Evolutionary conservation across 2,329 filamentous ascomycete species (phyloP).

Genomic region (Teratosphaeria destructans): DNA sequence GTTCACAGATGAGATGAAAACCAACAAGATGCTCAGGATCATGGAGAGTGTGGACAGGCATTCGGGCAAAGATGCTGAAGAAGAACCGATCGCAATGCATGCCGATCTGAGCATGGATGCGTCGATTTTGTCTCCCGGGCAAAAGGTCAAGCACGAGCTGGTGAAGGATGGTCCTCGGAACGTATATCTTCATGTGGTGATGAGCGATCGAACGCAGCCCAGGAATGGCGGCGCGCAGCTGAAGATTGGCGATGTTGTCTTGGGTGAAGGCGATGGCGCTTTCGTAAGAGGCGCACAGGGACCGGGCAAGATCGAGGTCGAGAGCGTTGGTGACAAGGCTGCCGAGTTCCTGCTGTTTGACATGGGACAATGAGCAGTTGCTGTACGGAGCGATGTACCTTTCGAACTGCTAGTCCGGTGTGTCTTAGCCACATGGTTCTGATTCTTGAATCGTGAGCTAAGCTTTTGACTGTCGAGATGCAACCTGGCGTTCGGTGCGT

Average conservation of each 20-base stretch:
- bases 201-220: constrained; percentile 45
- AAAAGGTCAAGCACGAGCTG: constrained; percentile 60
- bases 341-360: constrained; percentile 43
- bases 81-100: constrained; percentile 68
- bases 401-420: neutral
- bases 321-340: constrained; percentile 36
- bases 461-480: neutral
- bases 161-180: constrained; percentile 57
- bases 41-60: constrained; percentile 58
- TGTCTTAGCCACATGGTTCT: neutral
- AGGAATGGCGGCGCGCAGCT: constrained; percentile 65
- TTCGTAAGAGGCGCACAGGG: constrained; percentile 51
- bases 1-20: constrained; percentile 64
- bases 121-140: constrained; percentile 56
- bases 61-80: constrained; percentile 57
- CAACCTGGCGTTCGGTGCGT: neutral
- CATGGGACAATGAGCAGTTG: constrained; percentile 28
- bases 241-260: constrained; percentile 52
- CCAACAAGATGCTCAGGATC: constrained; percentile 59
- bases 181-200: constrained; percentile 70
- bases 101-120: constrained; percentile 78
- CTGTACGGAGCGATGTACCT: neutral
- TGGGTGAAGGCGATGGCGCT: constrained; percentile 71
- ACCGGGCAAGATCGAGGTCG: constrained; percentile 34
- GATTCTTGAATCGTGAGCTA: too few species aligned